Evolutionary conservation across 176 grass and related monocot genomes (phyloP), one percentile per base, ranked within the genome.

Genomic region (Aegilops bicornis): DNA sequence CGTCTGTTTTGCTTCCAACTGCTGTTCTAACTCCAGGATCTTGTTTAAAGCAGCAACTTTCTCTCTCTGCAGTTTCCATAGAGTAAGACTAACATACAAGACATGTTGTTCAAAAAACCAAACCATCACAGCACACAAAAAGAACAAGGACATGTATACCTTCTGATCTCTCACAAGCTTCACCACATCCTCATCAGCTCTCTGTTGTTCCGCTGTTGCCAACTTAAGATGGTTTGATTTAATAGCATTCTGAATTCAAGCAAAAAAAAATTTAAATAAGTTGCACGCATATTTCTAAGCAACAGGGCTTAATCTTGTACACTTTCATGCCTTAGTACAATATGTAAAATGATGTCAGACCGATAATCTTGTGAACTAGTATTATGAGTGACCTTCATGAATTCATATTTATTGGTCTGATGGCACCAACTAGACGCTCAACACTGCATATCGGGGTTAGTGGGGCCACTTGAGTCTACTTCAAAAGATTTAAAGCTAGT

Each of bases 171-270:
- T 23, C 43, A 76, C 73, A 29, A 76, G 73, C 73, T 45, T 76
- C 73, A 48, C 13, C 24, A 76, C 73, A 76, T 76, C 73, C 42
- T 76, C 73, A 50, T 50, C 29, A 76, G 73, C 73, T 76, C 73
- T 76, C 73, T 50, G 73, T 30, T 76, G 73, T 19, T 76, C 42
- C 24, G 48, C 73, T 50, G 73, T 50, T 76, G 73, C 73, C 73
- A 76, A 76, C 43, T 76, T 76, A 50, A 76, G 73, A 76, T 76
- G 73, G 27, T 76, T 30, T 50, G 73, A 76, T 76, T 76, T 50
- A 30, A 25, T 76, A 76, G 73, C 73, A 76, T 76, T 76, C 73
- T 76, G 73, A 45, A 48, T 48, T 27, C 24, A 75, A 50, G 43
- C 23, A 76, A 76, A 76, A 50, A 45, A 27, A 5, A 75, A 74